Evolutionary conservation across 2,329 filamentous ascomycete genomes (phyloP).

Genomic region (Teratosphaeria viscida): DNA sequence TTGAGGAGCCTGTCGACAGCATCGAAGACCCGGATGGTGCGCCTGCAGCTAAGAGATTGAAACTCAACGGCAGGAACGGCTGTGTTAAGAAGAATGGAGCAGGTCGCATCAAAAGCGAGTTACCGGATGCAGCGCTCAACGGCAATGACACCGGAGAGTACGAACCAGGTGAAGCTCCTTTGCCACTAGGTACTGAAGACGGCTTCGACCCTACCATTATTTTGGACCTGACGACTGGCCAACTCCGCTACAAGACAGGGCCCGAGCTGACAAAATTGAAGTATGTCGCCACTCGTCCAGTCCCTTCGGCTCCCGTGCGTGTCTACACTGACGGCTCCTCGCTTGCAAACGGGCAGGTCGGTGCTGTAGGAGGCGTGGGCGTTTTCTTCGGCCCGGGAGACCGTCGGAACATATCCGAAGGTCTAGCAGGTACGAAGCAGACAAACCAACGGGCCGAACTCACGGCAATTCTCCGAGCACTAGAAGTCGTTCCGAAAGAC

Average conservation of each 20-base stretch:
- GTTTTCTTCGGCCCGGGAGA: constrained; percentile 53
- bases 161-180: constrained; percentile 45
- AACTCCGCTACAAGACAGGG: constrained; percentile 45
- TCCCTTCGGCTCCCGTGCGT: constrained; percentile 37
- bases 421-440: constrained; percentile 61
- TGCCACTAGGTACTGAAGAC: constrained; percentile 48
- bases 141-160: constrained; percentile 22
- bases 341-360: constrained; percentile 45
- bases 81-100: constrained; percentile 15
- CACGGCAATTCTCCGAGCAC: constrained; percentile 71
- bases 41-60: constrained; percentile 28
- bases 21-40: constrained; percentile 8
- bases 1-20: constrained; percentile 8
- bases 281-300: constrained; percentile 31
- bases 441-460: constrained; percentile 97
- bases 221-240: constrained; percentile 44
- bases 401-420: constrained; percentile 57
- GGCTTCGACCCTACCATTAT: constrained; percentile 51
- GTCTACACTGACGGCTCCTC: constrained; percentile 57
- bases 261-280: constrained; percentile 39
- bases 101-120: not conserved
- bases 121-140: not conserved
- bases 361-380: constrained; percentile 50
- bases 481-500: constrained; percentile 61
- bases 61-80: constrained; percentile 25